phyloP scores from a whole-genome alignment of 2,329 filamentous ascomycete genomes.

The Pseudocercospora macadamiae region DNA sequence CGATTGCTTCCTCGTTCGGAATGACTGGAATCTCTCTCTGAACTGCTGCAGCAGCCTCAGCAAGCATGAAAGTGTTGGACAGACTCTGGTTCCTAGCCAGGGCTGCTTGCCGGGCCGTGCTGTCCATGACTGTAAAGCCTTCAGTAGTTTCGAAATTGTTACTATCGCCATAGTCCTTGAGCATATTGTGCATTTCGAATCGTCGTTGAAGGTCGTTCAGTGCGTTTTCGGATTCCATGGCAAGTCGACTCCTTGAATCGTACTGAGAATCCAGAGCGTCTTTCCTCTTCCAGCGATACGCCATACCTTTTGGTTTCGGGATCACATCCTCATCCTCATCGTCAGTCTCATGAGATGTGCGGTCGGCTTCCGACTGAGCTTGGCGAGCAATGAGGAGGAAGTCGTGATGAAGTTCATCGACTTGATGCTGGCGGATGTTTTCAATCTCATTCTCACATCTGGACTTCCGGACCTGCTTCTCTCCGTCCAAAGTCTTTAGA shows the following conservation, averaged over 20 bases:
- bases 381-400: conserved; percentile 33
- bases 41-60: conserved; percentile 40
- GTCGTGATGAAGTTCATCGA: conserved; percentile 36
- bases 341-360: conserved; percentile 30
- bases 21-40: conserved; percentile 33
- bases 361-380: conserved; percentile 19
- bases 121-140: conserved; percentile 48
- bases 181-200: conserved; percentile 30
- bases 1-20: conserved; percentile 46
- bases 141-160: conserved; percentile 15
- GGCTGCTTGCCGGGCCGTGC: conserved; percentile 45
- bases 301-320: conserved; percentile 41
- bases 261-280: conserved; percentile 30
- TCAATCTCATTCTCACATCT: conserved; percentile 39
- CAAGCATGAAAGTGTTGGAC: conserved; percentile 37
- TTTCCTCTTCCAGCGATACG: conserved; percentile 31
- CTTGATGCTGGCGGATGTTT: conserved; percentile 31
- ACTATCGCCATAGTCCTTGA: conserved; percentile 39
- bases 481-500: conserved; percentile 39
- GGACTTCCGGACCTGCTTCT: conserved; percentile 42
- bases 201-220: conserved; percentile 29
- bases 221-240: conserved; percentile 30
- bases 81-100: conserved; percentile 42
- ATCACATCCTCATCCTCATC: conserved; percentile 43
- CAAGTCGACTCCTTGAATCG: conserved; percentile 35